Evolutionary conservation across 2,329 filamentous ascomycete species (phyloP).

Genomic region (Parastagonospora avenae): DNA sequence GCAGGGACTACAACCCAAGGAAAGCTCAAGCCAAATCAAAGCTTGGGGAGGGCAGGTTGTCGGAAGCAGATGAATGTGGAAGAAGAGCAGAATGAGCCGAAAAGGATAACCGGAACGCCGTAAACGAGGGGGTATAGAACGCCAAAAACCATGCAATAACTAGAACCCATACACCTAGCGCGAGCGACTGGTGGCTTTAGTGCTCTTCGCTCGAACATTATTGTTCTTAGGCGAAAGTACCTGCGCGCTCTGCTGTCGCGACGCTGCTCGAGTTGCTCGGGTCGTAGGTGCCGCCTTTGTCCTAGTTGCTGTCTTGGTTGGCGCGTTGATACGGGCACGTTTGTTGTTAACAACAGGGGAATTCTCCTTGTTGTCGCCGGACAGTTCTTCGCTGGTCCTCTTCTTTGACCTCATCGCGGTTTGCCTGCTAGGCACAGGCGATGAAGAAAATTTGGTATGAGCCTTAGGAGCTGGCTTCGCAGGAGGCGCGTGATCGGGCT

Average conservation of each 20-base stretch:
- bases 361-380: slow-evolving; percentile 39
- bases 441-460: too few relatives aligned
- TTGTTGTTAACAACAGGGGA: slow-evolving; percentile 28
- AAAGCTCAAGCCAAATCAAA: slow-evolving; percentile 17
- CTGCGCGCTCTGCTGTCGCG: slow-evolving; percentile 24
- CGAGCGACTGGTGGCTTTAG: slow-evolving; percentile 22
- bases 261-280: slow-evolving; percentile 30
- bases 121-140: slow-evolving; percentile 4
- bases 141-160: slow-evolving; percentile 9
- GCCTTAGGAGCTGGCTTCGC: neutral
- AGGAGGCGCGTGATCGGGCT: neutral
- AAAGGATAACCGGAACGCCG: slow-evolving; percentile 2
- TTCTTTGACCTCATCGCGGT: slow-evolving; percentile 25
- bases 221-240: slow-evolving; percentile 33
- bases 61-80: neutral
- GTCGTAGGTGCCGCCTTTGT: slow-evolving; percentile 14
- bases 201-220: slow-evolving; percentile 20
- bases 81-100: neutral
- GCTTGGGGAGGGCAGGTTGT: neutral
- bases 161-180: slow-evolving; percentile 22
- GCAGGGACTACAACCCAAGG: slow-evolving; percentile 17
- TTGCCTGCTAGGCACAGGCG: neutral
- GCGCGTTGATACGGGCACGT: slow-evolving; percentile 13
- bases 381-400: slow-evolving; percentile 32
- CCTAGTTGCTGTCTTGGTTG: slow-evolving; percentile 11